Percentiles rank a stretch among this genome's conserved stretches.
Conservation (phyloP, 805 yeast species). For the Kazachstania bromeliacearum region DNA sequence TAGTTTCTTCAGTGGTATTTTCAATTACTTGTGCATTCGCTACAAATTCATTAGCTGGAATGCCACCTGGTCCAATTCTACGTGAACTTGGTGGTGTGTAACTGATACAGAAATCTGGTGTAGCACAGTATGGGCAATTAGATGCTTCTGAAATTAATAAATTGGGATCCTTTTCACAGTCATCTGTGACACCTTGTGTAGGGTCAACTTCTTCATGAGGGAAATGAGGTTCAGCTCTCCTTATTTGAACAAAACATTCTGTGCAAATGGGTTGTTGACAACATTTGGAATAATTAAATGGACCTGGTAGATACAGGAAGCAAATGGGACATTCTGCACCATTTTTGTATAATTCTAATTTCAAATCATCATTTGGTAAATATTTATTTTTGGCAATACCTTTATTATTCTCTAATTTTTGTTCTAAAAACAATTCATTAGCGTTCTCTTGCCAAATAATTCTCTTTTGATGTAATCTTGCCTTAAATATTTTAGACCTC, state of each 20-base stretch:
- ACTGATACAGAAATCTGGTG: slow-evolving; percentile 73
- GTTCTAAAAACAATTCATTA: slow-evolving; percentile 52
- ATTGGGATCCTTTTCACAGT: slow-evolving; percentile 40
- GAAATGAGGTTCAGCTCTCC: slow-evolving; percentile 81
- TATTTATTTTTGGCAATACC: slow-evolving; percentile 35
- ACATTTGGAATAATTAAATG: slow-evolving; percentile 63
- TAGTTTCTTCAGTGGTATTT: background rate
- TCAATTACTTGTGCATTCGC: background rate
- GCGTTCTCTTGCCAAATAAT: slow-evolving; percentile 44
- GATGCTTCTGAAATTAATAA: slow-evolving; percentile 78
- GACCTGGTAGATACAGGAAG: slow-evolving; percentile 44
- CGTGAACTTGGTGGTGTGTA: slow-evolving; percentile 55
- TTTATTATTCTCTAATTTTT: slow-evolving; percentile 29
- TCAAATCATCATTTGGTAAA: slow-evolving; percentile 32
- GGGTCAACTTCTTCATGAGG: slow-evolving; percentile 58
- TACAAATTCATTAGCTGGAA: slow-evolving; percentile 37
- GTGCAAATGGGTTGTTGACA: slow-evolving; percentile 91
- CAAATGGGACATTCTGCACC: slow-evolving; percentile 91
- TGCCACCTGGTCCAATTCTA: slow-evolving; percentile 48
- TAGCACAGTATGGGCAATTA: slow-evolving; percentile 88
- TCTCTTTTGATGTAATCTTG: slow-evolving; percentile 33
- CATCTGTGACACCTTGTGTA: slow-evolving; percentile 19
- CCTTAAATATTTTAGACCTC: slow-evolving; percentile 25
- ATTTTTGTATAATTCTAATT: slow-evolving; percentile 52
- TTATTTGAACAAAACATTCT: slow-evolving; percentile 72